phyloP scores from a whole-genome alignment of 768 basidiomycete genomes.

The Tephrocybe rancida region DNA sequence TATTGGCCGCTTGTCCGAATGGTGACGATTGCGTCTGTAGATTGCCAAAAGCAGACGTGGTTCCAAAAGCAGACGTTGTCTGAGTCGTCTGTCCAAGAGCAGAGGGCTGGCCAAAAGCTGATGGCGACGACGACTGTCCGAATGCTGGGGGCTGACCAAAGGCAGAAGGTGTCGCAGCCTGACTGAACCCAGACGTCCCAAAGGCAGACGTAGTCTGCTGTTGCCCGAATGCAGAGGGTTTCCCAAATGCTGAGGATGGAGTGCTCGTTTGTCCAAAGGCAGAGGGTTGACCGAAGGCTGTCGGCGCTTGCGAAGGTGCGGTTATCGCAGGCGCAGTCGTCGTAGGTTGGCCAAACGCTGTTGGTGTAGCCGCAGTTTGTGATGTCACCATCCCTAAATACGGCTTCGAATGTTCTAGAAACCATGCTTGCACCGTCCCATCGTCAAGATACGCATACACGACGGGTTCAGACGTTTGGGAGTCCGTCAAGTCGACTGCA shows the following conservation, averaged over 20 bases:
- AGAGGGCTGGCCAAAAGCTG: constrained; percentile 29
- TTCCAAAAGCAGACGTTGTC: constrained; percentile 19
- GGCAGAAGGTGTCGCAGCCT: constrained; percentile 17
- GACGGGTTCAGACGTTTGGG: constrained; percentile 45
- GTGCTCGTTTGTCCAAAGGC: constrained; percentile 13
- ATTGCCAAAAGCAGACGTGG: constrained; percentile 14
- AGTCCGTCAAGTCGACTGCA: constrained; percentile 66
- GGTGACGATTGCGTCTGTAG: constrained; percentile 6
- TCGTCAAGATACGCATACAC: constrained; percentile 80
- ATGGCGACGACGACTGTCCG: constrained; percentile 25
- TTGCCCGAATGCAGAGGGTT: constrained; percentile 27
- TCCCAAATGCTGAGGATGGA: constrained; percentile 12
- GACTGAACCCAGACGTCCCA: constrained; percentile 13
- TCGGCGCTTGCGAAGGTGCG: constrained; percentile 4
- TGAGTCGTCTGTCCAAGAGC: constrained; percentile 20
- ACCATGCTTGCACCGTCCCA: constrained; percentile 77
- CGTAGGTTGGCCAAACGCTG: constrained; percentile 21
- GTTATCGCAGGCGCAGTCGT: constrained; percentile 4
- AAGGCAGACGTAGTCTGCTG: constrained; percentile 15
- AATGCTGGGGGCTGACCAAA: constrained; percentile 27
- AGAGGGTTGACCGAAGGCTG: constrained; percentile 25
- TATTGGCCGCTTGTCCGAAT: constrained; percentile 14
- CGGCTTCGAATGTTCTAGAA: constrained; percentile 58
- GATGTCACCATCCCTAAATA: constrained; percentile 59
- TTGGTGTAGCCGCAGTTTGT: constrained; percentile 12